Percentiles rank a stretch among this genome's conserved stretches.
phyloP scores from a whole-genome alignment of 164 flowering plant species.

The Vitis rotundifolia region DNA sequence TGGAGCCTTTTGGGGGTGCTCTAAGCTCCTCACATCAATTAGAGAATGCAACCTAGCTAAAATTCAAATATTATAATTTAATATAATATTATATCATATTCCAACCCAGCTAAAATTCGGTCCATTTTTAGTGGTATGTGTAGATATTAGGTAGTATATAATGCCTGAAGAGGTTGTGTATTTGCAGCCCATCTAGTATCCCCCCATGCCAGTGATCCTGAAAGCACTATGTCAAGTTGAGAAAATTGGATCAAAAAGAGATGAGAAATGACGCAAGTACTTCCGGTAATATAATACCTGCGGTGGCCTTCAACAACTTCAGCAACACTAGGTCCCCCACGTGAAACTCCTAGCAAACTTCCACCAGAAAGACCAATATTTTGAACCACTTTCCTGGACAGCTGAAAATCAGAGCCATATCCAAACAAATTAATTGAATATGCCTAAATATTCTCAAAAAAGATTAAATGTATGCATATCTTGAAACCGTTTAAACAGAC shows the following conservation, averaged over 20 bases:
- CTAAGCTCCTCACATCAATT: no score
- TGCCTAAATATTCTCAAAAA: not conserved
- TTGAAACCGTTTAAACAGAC: not conserved
- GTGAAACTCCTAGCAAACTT: conserved; percentile 93
- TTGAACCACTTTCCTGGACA: conserved; percentile 82
- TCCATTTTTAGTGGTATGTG: no score
- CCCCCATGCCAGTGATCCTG: no score
- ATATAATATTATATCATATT: no score
- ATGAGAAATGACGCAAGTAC: not conserved
- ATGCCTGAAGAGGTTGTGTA: no score
- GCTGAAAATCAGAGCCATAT: conserved; percentile 37
- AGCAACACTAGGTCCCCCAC: conserved; percentile 73
- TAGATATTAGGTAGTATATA: no score
- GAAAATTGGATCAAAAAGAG: not conserved
- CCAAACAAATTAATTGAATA: not conserved
- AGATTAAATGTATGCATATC: not conserved
- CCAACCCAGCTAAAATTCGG: no score
- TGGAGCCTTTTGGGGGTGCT: no score
- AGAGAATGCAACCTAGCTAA: no score
- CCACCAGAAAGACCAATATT: conserved; percentile 93
- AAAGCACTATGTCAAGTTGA: not conserved
- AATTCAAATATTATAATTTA: no score
- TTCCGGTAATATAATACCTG: conserved; percentile 30
- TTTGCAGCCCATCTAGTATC: no score
- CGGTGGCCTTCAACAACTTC: conserved; percentile 72